These are phyloP conservation scores for Pseudocercospora pini-densiflorae DNA, from an alignment of 2,329 filamentous ascomycete species.

Conservation along the genomic window DNA sequence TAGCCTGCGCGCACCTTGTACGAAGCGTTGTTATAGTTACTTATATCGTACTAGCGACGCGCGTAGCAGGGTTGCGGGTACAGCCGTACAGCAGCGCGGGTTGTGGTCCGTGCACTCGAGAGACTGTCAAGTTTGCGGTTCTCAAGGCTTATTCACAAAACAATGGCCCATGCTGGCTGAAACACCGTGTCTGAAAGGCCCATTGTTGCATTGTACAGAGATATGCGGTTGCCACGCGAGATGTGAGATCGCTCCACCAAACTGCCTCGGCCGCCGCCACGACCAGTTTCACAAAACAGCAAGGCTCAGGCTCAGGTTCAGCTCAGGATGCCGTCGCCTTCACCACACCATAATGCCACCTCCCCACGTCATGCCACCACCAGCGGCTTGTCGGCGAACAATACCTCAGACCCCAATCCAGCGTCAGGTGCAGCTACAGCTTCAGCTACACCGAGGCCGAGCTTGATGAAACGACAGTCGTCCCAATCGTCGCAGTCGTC, in stretches of 20 bases:
- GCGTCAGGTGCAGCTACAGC: constrained; percentile 4
- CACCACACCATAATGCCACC: neutral
- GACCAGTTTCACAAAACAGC: neutral
- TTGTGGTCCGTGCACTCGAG: too few species aligned
- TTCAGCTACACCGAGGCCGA: constrained; percentile 20
- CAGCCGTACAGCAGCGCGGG: too few species aligned
- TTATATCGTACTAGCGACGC: too few species aligned
- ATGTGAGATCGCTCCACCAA: constrained; percentile 1
- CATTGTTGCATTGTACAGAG: neutral
- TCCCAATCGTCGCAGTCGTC: constrained; percentile 35
- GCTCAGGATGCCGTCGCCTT: neutral
- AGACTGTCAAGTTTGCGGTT: too few species aligned
- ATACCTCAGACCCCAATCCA: neutral
- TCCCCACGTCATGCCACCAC: neutral
- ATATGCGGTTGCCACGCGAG: constrained; percentile 1
- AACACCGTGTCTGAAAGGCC: neutral
- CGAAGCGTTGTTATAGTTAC: too few species aligned
- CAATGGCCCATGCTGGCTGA: neutral
- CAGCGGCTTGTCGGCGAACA: neutral
- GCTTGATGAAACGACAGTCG: constrained; percentile 37
- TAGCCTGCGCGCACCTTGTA: too few species aligned
- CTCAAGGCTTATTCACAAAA: neutral
- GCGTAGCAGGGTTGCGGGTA: too few species aligned
- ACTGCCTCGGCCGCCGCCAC: neutral
- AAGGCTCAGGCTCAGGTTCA: neutral